Conservation (phyloP, 257 asterid species). For the Gentiana straminea region DNA sequence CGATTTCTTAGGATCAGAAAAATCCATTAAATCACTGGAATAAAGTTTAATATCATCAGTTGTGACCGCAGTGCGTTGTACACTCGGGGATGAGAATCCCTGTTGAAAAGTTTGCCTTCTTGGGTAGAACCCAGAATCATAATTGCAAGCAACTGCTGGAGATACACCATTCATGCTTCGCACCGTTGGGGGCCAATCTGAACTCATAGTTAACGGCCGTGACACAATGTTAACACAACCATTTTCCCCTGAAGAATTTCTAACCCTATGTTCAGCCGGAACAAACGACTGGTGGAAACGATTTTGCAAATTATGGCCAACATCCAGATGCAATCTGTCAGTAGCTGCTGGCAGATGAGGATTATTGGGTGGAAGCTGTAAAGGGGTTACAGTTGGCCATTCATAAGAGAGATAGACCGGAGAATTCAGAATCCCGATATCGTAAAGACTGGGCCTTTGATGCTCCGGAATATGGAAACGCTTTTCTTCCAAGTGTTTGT, state of each 20-base stretch:
- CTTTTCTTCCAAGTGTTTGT: slow-evolving; percentile 30
- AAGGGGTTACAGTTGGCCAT: slow-evolving; percentile 79
- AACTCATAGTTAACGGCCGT: slow-evolving; percentile 65
- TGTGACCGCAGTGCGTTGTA: slow-evolving; percentile 43
- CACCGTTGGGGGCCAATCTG: slow-evolving; percentile 86
- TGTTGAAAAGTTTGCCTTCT: slow-evolving; percentile 73
- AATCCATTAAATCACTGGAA: slow-evolving; percentile 58
- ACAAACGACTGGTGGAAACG: slow-evolving; percentile 75
- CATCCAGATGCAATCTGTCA: slow-evolving; percentile 96
- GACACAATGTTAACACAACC: slow-evolving; percentile 54
- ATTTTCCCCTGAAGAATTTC: slow-evolving; percentile 62
- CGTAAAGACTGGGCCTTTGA: slow-evolving; percentile 38
- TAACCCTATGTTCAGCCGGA: slow-evolving; percentile 50
- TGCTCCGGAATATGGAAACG: slow-evolving; percentile 36
- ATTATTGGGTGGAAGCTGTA: slow-evolving; percentile 41
- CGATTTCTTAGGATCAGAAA: slow-evolving; percentile 46
- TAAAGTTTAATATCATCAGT: slow-evolving; percentile 75
- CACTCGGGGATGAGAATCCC: slow-evolving; percentile 39
- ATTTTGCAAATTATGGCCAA: slow-evolving; percentile 83
- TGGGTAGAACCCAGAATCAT: slow-evolving; percentile 78
- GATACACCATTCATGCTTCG: slow-evolving; percentile 59
- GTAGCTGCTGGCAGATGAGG: slow-evolving; percentile 82
- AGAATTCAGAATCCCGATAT: slow-evolving; percentile 51
- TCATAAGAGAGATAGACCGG: slow-evolving; percentile 72
- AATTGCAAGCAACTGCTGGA: slow-evolving; percentile 66